Base-by-base conservation (phyloP, 768 basidiomycete species). In the Pseudohyphozyma bogoriensis region DNA sequence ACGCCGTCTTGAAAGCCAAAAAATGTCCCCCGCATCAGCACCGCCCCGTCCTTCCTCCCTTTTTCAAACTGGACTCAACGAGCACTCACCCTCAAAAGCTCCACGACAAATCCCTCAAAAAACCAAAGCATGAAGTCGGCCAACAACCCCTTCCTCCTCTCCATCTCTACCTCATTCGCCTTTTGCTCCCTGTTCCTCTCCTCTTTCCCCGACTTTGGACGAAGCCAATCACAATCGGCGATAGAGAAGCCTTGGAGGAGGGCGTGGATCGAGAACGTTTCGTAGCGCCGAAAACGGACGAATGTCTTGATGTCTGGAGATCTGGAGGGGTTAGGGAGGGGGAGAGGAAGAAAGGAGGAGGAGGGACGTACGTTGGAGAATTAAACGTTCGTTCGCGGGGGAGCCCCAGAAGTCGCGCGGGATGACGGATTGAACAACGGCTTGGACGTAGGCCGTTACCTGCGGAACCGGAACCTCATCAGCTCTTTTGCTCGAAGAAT, bases 111-210 rank as follows among this genome's bases (percentile, higher is more conserved):
- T 0, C 82, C 84, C 69, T 91, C 86, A 59, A 95, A 88, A 66
- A 89, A 85, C 95, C 95, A 99, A 70, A 83, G 86, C n/a, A 96
- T 58, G 69, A 93, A 89, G 53, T 96, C 89, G 70, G 88, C 83
- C 0, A 91, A 69, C 18, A 97, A 73, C 69, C 89, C 84, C n/a
- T 81, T 78, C 22, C 89, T 80, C 72, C 89, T 95, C 35, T 81
- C 66, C 3, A 82, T 74, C 68, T 96, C 91, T 0, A 82, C 80
- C 4, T 81, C 47, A 36, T 72, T 70, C 0, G 76, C 73, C 12
- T 80, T 81, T 20, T 62, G 51, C 35, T 59, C 45, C 31, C 31
- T 3, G 20, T 46, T 44, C 8, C 13, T 9, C 42, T 22, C 18
- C 10, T 45, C 15, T 2, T 31, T n/a, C 29, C 46, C 6, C 1